Evolutionary conservation across 140 eudicot genomes (phyloP), one percentile per base, ranked within the genome.

Genomic region (Cichorium intybus): DNA sequence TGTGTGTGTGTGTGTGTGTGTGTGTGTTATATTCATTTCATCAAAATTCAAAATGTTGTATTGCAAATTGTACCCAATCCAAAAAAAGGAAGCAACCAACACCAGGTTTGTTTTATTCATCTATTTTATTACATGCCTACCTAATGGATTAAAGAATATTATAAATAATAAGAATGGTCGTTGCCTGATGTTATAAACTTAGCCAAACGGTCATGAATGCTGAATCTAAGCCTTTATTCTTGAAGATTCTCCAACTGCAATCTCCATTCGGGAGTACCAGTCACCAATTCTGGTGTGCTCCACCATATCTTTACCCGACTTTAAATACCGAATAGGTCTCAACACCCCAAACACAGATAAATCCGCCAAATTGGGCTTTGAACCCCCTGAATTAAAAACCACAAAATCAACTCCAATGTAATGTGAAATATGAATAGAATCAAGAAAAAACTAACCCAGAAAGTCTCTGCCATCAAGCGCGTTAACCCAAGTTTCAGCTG

Each of bases 401-500:
- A 24, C 17, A 8, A 45, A n/a, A 28, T 70, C 17, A 56, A 56
- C 9, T 18, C 45, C 16, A 68, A 56, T 11, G 4, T 22, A 43
- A 24, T 11, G 15, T 33, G 7, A 6, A 4, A 14, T 7, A 5
- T 48, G 17, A 12, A 48, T 48, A 7, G 24, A 48, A 5, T 48
- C 18, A 12, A 48, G 17, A 7, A 16, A 48, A 48, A 48, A 66
- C 84, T 52, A 14, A 84, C 90, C 95, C 54, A 87, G 88, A 75
- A 81, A 87, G 20, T 81, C 81, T 20, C 86, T 87, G 57, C 84
- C 92, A n/a, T 79, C 65, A 17, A 87, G 83, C 12, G 95, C 95
- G 65, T 84, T 75, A 4, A 87, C 95, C 95, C 95, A 87, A 37
- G 84, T 79, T 72, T 87, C 92, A 43, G 92, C 95, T 76, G 95